Percentiles rank a stretch among this genome's conserved stretches.
Evolutionary conservation across 306 rosid genomes (phyloP).

Genomic region (Albizia julibrissin): DNA sequence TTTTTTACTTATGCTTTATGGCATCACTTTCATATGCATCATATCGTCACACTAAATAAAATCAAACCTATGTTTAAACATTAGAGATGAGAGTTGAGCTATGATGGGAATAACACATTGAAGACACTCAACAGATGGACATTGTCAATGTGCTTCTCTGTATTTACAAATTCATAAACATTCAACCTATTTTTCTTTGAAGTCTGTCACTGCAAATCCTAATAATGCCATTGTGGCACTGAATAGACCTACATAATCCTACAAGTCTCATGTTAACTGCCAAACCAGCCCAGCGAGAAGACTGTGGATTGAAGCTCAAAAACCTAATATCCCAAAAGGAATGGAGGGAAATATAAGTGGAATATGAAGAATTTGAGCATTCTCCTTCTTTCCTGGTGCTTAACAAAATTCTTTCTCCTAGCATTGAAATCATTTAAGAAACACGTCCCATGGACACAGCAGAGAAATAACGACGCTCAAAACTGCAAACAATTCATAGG

Average conservation of each 20-base stretch:
- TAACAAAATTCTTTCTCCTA: background rate
- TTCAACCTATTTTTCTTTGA: background rate
- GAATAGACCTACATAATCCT: background rate
- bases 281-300: background rate
- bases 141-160: background rate
- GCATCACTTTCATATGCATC: conserved; percentile 13
- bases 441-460: background rate
- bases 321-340: background rate
- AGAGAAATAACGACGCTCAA: background rate
- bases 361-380: background rate
- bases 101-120: background rate
- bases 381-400: background rate
- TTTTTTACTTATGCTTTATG: background rate
- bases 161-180: background rate
- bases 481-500: background rate
- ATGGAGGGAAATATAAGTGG: background rate
- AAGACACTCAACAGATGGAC: background rate
- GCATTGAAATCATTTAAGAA: background rate
- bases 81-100: background rate
- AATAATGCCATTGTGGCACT: background rate
- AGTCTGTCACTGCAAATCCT: background rate
- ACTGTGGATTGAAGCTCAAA: background rate
- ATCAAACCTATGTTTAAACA: background rate
- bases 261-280: background rate
- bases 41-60: conserved; percentile 7